phyloP scores from a whole-genome alignment of 2,329 filamentous ascomycete species.

The Phaeosphaeriaceae sp. region DNA sequence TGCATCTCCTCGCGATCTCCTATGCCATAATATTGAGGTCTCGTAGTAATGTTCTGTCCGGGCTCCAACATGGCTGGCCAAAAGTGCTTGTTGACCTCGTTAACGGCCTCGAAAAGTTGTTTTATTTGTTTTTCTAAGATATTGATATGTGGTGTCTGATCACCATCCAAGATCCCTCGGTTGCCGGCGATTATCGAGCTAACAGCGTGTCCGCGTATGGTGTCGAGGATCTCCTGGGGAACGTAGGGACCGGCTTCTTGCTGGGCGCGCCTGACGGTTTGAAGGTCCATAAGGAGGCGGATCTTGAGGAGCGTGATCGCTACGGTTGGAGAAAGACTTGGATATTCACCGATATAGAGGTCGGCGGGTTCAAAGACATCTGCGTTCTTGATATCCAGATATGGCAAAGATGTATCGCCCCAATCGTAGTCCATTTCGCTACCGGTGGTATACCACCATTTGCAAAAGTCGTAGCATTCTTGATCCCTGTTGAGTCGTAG shows the following conservation, averaged over 20 bases:
- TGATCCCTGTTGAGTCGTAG: constrained; percentile 59
- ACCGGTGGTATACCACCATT: constrained; percentile 51
- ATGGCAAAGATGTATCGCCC: constrained; percentile 34
- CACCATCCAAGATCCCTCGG: not conserved
- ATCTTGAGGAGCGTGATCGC: constrained; percentile 48
- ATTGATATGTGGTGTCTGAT: constrained; percentile 25
- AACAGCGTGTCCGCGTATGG: constrained; percentile 19
- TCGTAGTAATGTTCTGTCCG: not conserved
- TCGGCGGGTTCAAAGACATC: constrained; percentile 50
- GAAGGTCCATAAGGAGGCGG: constrained; percentile 43
- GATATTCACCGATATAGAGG: not conserved
- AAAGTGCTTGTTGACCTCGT: constrained; percentile 9
- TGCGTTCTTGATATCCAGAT: constrained; percentile 47
- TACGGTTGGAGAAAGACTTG: constrained; percentile 9
- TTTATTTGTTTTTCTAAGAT: constrained; percentile 31
- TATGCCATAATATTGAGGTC: not conserved
- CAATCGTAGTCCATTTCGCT: constrained; percentile 36
- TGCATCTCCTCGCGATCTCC: constrained; percentile 32
- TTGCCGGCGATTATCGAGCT: not conserved
- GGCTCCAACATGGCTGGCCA: constrained; percentile 15
- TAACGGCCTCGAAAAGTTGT: constrained; percentile 5
- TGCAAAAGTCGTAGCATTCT: constrained; percentile 58
- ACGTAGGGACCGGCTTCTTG: constrained; percentile 16
- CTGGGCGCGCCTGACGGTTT: constrained; percentile 23
- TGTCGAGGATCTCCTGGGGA: constrained; percentile 39